A percentile compares a stretch with the other conserved stretches of the same genome.
These are phyloP conservation scores for Liriodendron chinense DNA, from an alignment of 164 flowering plant genomes.

Conservation along the genomic window DNA sequence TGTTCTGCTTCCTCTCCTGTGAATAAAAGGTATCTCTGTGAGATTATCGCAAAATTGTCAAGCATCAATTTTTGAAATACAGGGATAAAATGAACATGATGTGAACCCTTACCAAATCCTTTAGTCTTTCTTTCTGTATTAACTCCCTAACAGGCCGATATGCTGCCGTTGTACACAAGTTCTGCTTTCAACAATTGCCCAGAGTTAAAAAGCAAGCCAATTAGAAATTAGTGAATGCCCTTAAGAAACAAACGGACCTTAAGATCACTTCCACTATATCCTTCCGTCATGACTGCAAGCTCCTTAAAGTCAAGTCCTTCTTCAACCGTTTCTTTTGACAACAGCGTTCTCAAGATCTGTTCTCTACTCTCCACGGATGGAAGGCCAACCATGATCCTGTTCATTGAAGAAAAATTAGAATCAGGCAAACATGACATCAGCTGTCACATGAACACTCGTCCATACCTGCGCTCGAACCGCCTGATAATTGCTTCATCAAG, in stretches of 20 bases:
- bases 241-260: slow-evolving; percentile 48
- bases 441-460: neutral
- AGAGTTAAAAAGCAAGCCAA: slow-evolving; percentile 3
- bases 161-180: slow-evolving; percentile 88
- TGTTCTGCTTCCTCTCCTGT: slow-evolving; percentile 65
- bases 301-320: slow-evolving; percentile 70
- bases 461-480: slow-evolving; percentile 90
- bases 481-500: slow-evolving; percentile 98
- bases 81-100: too few relatives aligned
- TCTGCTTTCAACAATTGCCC: slow-evolving; percentile 48
- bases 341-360: slow-evolving; percentile 62
- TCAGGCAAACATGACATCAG: neutral
- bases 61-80: neutral
- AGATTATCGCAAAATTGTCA: neutral
- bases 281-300: slow-evolving; percentile 91
- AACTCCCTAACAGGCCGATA: slow-evolving; percentile 94
- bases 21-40: neutral
- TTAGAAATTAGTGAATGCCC: neutral
- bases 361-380: slow-evolving; percentile 77
- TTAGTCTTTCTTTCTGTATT: slow-evolving; percentile 74
- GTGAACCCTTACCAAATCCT: slow-evolving; percentile 52
- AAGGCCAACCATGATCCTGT: slow-evolving; percentile 89
- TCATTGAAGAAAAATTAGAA: neutral
- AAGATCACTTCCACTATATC: slow-evolving; percentile 90
- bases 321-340: slow-evolving; percentile 71